These are phyloP conservation scores for Clonostachys byssicola DNA, from an alignment of 2,329 filamentous ascomycete species.

Conservation along the genomic window DNA sequence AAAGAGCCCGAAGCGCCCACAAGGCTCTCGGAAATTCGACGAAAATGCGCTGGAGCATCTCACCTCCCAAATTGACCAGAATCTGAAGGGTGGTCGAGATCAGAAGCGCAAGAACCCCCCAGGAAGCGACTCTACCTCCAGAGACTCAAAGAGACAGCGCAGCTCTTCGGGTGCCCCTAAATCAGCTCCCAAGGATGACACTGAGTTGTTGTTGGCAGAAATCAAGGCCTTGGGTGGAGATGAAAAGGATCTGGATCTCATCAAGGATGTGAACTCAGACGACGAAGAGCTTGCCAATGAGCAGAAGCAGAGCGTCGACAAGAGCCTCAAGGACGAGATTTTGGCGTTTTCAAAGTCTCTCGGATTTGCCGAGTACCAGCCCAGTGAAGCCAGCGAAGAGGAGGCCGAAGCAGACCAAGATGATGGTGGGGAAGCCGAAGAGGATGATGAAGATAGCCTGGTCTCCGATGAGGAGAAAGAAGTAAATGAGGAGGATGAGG, in stretches of 20 bases:
- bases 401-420: slow-evolving; percentile 23
- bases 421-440: slow-evolving; percentile 24
- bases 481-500: slow-evolving; percentile 14
- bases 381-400: slow-evolving; percentile 28
- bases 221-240: slow-evolving; percentile 63
- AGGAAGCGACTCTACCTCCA: slow-evolving; percentile 21
- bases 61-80: slow-evolving; percentile 53
- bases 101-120: slow-evolving; percentile 40
- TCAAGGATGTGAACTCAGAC: slow-evolving; percentile 45
- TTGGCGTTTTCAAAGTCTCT: slow-evolving; percentile 31
- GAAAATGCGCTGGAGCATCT: slow-evolving; percentile 45
- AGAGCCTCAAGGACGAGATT: slow-evolving; percentile 28
- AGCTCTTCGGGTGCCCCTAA: slow-evolving; percentile 16
- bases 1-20: slow-evolving; percentile 21
- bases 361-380: slow-evolving; percentile 24
- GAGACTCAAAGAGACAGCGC: slow-evolving; percentile 30
- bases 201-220: slow-evolving; percentile 47
- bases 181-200: slow-evolving; percentile 6
- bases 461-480: slow-evolving; percentile 6
- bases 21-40: slow-evolving; percentile 31
- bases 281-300: slow-evolving; percentile 26
- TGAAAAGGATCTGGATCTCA: slow-evolving; percentile 58
- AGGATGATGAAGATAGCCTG: slow-evolving; percentile 17
- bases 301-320: slow-evolving; percentile 31
- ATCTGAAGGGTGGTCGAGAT: slow-evolving; percentile 28